A percentile compares a stretch with the other conserved stretches of the same genome.
These are phyloP conservation scores for Trichoderma arundinaceum DNA, from an alignment of 2,329 filamentous ascomycete species.

Conservation along the genomic window DNA sequence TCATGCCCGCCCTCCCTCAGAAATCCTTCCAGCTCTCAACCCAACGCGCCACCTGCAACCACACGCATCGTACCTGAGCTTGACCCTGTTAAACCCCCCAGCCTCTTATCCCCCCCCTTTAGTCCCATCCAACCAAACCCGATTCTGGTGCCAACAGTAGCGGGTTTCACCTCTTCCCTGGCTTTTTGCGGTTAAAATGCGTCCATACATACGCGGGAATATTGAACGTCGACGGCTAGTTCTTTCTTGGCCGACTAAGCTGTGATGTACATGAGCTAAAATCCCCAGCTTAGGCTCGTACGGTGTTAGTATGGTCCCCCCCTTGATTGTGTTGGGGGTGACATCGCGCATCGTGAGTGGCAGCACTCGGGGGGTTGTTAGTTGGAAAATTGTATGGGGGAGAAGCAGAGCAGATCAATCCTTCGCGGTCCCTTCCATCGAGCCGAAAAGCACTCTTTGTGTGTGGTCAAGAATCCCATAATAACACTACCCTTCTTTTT, in stretches of 20 bases:
- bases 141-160: conserved; percentile 6
- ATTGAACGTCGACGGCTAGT: background rate
- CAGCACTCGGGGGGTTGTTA: background rate
- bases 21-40: conserved; percentile 16
- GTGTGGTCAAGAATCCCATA: background rate
- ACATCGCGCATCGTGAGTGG: conserved; percentile 22
- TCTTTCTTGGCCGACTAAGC: background rate
- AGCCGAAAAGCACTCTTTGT: background rate
- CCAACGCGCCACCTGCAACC: conserved; percentile 4
- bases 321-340: conserved; percentile 27
- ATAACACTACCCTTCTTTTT: background rate
- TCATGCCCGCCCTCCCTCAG: conserved; percentile 7
- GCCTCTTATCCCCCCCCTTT: background rate
- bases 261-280: conserved; percentile 23
- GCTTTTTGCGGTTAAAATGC: conserved; percentile 22
- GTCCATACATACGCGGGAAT: background rate
- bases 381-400: background rate
- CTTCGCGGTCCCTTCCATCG: background rate
- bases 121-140: background rate
- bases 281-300: conserved; percentile 3
- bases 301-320: conserved; percentile 9
- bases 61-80: conserved; percentile 12
- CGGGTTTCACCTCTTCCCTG: conserved; percentile 24
- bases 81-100: background rate
- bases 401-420: background rate